A percentile compares a stretch with the other conserved stretches of the same genome.
phyloP scores from a whole-genome alignment of 2,329 filamentous ascomycete genomes.

The Trichoderma sp. region DNA sequence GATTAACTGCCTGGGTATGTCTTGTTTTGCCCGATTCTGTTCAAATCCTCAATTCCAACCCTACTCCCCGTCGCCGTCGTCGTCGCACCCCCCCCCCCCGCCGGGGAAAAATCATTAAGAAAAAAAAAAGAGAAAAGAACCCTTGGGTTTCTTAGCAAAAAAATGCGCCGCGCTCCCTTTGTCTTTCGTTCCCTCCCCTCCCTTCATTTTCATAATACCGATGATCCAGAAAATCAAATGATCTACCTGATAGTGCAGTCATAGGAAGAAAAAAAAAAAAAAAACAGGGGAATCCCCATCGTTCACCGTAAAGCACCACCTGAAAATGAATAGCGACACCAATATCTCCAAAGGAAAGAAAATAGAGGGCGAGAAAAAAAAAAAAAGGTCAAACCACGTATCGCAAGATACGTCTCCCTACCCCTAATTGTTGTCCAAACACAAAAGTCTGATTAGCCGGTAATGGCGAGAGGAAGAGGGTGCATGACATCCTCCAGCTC shows the following conservation, averaged over 20 bases:
- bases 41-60: neutral
- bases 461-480: neutral
- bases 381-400: neutral
- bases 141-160: neutral
- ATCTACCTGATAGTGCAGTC: neutral
- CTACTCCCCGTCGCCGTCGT: neutral
- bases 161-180: neutral
- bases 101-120: too few relatives aligned
- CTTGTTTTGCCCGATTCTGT: neutral
- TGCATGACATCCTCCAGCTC: neutral
- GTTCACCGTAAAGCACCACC: neutral
- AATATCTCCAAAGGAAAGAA: neutral
- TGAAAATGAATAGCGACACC: neutral
- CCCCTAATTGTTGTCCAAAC: neutral
- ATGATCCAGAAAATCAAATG: neutral
- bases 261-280: neutral
- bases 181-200: neutral
- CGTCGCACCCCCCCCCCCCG: neutral
- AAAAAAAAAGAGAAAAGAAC: neutral
- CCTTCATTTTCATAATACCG: neutral
- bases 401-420: neutral
- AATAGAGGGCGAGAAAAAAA: neutral
- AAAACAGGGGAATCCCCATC: neutral
- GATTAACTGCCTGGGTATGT: constrained; percentile 5
- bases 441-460: neutral